These are phyloP conservation scores for Nepenthes gracilis DNA, from an alignment of 148 eudicot species.

Conservation along the genomic window DNA sequence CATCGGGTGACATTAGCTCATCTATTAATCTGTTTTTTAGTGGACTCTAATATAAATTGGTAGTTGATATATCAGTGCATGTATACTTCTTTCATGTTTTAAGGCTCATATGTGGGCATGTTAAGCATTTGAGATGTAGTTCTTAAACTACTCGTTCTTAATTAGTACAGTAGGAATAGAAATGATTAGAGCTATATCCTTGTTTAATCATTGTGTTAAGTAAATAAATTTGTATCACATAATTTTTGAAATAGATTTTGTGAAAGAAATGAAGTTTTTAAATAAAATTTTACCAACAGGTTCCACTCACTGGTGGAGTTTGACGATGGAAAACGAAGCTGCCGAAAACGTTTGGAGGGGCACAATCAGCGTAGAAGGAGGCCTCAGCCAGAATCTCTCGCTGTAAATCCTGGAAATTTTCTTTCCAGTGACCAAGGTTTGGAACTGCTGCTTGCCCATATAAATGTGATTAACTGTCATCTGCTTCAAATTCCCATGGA, in stretches of 20 bases:
- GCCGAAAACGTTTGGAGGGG: conserved; percentile 48
- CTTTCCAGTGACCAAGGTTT: conserved; percentile 18
- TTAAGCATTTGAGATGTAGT: too few relatives aligned
- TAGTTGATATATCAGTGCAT: too few relatives aligned
- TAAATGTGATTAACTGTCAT: not conserved
- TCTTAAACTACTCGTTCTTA: too few relatives aligned
- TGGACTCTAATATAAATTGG: too few relatives aligned
- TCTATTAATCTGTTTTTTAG: not conserved
- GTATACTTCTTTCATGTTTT: too few relatives aligned
- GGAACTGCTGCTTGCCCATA: not conserved
- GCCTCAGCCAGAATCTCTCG: conserved; percentile 26
- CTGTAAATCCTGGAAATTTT: conserved; percentile 16
- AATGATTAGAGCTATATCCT: too few relatives aligned
- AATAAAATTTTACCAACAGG: conserved; percentile 4
- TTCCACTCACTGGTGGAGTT: conserved; percentile 45
- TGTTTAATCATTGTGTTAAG: too few relatives aligned
- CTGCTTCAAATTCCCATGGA: too few relatives aligned
- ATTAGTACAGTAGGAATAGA: too few relatives aligned
- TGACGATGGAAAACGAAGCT: conserved; percentile 46
- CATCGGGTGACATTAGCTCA: not conserved
- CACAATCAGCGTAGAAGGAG: conserved; percentile 51
- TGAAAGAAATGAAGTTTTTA: not conserved
- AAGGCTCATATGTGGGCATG: too few relatives aligned
- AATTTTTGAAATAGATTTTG: not conserved
- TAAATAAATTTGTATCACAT: too few relatives aligned